Evolutionary conservation across 768 basidiomycete genomes (phyloP), one percentile per base, ranked within the genome.

Genomic region (Xerocomus spinulosus): DNA sequence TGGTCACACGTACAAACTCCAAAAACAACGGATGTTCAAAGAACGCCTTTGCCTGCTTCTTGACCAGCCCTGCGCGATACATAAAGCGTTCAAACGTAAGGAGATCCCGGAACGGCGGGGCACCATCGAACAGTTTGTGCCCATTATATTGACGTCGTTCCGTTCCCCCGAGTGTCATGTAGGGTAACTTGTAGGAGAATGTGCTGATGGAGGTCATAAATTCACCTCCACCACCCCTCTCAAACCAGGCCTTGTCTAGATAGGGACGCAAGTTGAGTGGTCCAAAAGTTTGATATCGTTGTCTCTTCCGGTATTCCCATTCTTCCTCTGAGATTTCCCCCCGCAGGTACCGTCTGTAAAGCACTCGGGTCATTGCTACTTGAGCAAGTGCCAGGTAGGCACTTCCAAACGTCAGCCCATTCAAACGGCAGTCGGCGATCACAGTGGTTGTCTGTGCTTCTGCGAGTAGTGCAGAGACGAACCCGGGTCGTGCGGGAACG

Each of bases 221-320:
- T 33, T 77, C 76, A 6, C 58, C 62, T 1, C 58, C 59, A 5
- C 80, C 81, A 0, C 79, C 80, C 4, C 47, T 54, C 3, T 68
- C 54, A 40, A 68, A 67, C 80, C 80, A 82, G 3, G 67, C 49
- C 23, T 58, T 53, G 59, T 79, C 72, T 9, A 81, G 70, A 50
- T 72, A 74, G 1, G 74, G 73, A 4, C 82, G 69, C 20, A 80
- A 44, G 58, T 76, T 81, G 18, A 79, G 50, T 8, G 79, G 79
- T 2, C 80, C 78, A 4, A 65, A 70, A 8, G 63, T 74, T 25
- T 69, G 63, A 68, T 78, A 75, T 0, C 77, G 78, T 46, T 82
- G 72, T 42, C 60, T 68, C 49, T 68, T 73, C 21, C 81, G 63
- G 39, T 70, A 72, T 21, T 68, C 67, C 81, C 81, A 82, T 56